phyloP scores from a whole-genome alignment of 1,139 yeast species.

The Scheffersomyces parashehatae region DNA sequence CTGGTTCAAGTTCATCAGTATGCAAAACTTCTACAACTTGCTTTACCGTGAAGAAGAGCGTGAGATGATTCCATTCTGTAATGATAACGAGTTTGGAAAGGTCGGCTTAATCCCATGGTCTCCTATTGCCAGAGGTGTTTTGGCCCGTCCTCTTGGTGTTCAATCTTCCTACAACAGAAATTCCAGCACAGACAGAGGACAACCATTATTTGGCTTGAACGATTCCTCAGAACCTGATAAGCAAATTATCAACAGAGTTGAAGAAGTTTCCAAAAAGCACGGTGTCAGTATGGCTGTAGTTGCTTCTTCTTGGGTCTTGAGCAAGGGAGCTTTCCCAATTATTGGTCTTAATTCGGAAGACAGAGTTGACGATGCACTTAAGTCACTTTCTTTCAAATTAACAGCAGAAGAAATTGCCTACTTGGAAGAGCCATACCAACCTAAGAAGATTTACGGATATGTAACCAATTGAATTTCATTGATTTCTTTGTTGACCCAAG shows the following conservation, averaged over 20 bases:
- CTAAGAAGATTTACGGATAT: constrained; percentile 5
- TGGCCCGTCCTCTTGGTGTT: constrained; percentile 40
- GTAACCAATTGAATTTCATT: too few relatives aligned
- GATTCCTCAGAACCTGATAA: constrained; percentile 22
- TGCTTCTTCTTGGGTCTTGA: constrained; percentile 56
- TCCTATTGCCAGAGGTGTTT: constrained; percentile 48
- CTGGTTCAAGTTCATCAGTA: constrained; percentile 51
- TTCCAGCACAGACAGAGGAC: constrained; percentile 17
- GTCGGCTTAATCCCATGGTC: constrained; percentile 56
- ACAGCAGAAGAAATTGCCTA: constrained; percentile 45
- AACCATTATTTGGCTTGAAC: constrained; percentile 8
- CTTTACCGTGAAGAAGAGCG: constrained; percentile 61
- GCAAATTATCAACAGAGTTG: constrained; percentile 52
- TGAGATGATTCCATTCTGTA: constrained; percentile 58
- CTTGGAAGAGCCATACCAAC: constrained; percentile 50
- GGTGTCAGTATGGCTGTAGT: constrained; percentile 52
- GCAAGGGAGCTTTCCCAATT: constrained; percentile 54
- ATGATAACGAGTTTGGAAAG: constrained; percentile 32
- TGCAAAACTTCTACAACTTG: constrained; percentile 60
- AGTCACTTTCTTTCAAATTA: constrained; percentile 43
- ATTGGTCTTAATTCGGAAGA: constrained; percentile 52
- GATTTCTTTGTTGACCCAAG: too few relatives aligned
- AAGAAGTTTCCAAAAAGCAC: constrained; percentile 48
- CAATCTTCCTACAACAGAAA: constrained; percentile 18
- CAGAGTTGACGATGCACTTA: constrained; percentile 56